Evolutionary conservation across 331 rosid species (phyloP).

Genomic region (Rhamnella rubrinervis): DNA sequence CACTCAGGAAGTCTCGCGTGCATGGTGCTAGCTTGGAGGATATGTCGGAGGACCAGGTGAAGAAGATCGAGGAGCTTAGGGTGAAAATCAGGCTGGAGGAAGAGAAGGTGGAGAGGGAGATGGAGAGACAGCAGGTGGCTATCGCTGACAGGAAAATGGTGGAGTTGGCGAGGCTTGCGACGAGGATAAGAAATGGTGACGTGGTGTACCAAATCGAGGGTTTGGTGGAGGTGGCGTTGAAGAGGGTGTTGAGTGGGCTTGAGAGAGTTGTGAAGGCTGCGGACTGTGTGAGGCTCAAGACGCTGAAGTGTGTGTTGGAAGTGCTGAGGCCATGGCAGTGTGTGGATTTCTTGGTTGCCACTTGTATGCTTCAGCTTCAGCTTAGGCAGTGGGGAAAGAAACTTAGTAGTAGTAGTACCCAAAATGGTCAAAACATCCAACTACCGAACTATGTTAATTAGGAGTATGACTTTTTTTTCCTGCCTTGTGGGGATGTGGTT

Average conservation of each 20-base stretch:
- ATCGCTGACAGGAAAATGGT: conserved; percentile 57
- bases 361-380: conserved; percentile 38
- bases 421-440: too few species aligned
- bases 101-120: conserved; percentile 62
- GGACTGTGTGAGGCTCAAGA: conserved; percentile 70
- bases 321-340: conserved; percentile 56
- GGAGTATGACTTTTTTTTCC: too few species aligned
- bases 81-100: conserved; percentile 46
- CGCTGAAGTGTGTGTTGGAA: conserved; percentile 62
- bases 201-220: conserved; percentile 13
- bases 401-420: neutral
- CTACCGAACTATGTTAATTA: too few species aligned
- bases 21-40: neutral
- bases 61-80: conserved; percentile 38
- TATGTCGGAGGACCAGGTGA: conserved; percentile 40
- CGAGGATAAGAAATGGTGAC: conserved; percentile 1
- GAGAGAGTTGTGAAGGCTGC: conserved; percentile 70
- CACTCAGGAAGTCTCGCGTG: conserved; percentile 10
- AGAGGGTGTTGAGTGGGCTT: conserved; percentile 40
- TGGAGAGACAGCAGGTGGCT: conserved; percentile 78
- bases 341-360: conserved; percentile 56
- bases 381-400: conserved; percentile 45
- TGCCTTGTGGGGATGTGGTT: too few species aligned
- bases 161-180: conserved; percentile 28
- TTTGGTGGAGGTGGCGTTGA: conserved; percentile 40